Conservation (phyloP, 2,329 filamentous ascomycete species). For the Arthroderma sp. region DNA sequence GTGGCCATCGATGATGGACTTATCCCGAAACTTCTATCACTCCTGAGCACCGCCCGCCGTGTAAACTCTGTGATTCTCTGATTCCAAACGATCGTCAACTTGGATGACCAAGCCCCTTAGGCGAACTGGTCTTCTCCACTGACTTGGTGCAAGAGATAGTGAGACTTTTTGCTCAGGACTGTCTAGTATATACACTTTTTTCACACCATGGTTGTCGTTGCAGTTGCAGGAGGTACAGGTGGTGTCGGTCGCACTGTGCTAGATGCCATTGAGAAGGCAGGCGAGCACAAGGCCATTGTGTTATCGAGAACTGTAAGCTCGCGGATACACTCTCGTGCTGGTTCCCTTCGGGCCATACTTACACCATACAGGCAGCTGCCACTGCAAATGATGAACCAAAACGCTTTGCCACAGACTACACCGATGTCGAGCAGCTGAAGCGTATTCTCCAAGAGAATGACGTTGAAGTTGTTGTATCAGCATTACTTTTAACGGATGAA, state of each 20-base stretch:
- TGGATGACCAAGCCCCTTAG: no score
- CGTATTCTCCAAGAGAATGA: neutral
- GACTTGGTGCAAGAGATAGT: no score
- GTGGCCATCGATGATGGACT: no score
- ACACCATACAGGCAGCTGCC: neutral
- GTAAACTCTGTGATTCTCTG: no score
- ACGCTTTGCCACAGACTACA: neutral
- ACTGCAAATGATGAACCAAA: neutral
- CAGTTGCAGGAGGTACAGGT: neutral
- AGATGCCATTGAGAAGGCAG: constrained; percentile 1
- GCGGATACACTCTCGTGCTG: neutral
- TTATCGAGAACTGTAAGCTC: neutral
- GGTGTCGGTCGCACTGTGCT: neutral
- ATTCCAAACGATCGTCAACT: no score
- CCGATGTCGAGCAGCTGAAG: neutral
- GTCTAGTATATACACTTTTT: no score
- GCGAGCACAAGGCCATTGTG: neutral
- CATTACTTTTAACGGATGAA: constrained; percentile 1
- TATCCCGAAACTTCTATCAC: no score
- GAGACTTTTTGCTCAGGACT: no score
- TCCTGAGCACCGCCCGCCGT: no score
- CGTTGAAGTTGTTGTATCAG: constrained; percentile 1
- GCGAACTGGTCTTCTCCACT: no score
- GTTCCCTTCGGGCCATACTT: neutral
- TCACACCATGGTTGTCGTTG: neutral